These are phyloP conservation scores for Microbotryomycetes sp. DNA, from an alignment of 1,284 basidiomycete genomes.

Conservation along the genomic window DNA sequence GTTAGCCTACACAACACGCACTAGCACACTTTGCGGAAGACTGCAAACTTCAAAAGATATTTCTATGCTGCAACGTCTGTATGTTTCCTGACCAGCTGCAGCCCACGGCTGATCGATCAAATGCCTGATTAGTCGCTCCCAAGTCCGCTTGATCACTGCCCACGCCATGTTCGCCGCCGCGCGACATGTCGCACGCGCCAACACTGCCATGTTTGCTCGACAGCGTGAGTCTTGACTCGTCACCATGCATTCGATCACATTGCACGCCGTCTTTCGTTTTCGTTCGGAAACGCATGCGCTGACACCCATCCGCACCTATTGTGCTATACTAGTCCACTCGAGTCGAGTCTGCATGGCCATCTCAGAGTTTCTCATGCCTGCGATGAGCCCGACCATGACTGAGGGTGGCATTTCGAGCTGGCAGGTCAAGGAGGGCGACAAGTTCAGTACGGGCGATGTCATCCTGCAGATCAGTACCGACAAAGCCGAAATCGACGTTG, in stretches of 20 bases:
- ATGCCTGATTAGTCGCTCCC: too few relatives aligned
- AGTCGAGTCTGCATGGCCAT: background rate
- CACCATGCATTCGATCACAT: too few relatives aligned
- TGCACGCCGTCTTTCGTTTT: too few relatives aligned
- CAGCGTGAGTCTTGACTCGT: background rate
- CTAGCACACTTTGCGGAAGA: too few relatives aligned
- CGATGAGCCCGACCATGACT: conserved; percentile 37
- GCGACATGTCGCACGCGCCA: background rate
- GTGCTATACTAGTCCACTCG: background rate
- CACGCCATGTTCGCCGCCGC: background rate
- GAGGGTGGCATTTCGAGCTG: conserved; percentile 34
- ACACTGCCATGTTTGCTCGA: background rate
- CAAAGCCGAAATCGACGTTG: conserved; percentile 43
- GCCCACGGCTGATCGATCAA: too few relatives aligned
- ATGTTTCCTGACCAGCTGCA: too few relatives aligned
- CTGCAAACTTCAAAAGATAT: too few relatives aligned
- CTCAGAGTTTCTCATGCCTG: conserved; percentile 16
- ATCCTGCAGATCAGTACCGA: conserved; percentile 38
- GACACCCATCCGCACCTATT: too few relatives aligned
- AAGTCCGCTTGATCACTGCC: too few relatives aligned
- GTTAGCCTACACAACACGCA: too few relatives aligned
- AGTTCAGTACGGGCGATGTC: conserved; percentile 41
- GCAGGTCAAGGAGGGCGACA: conserved; percentile 43
- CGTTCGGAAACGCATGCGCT: too few relatives aligned
- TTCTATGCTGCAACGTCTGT: too few relatives aligned